These are phyloP conservation scores for Xerocomus potaroensis DNA, from an alignment of 768 basidiomycete genomes.

Conservation along the genomic window DNA sequence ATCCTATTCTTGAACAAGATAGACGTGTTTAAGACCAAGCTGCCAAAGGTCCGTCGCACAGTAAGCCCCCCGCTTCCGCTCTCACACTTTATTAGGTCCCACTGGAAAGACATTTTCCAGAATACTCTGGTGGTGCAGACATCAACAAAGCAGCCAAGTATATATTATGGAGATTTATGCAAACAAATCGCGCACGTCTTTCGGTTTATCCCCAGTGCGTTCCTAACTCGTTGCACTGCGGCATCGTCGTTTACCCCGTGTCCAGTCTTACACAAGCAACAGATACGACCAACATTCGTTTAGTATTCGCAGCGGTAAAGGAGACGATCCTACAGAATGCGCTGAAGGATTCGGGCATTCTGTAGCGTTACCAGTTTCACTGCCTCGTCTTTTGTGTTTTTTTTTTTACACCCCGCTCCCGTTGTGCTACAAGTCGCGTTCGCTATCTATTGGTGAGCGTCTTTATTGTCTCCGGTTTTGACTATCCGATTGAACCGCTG, in stretches of 20 bases:
- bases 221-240: not conserved
- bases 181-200: constrained; percentile 77
- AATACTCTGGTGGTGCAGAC: constrained; percentile 84
- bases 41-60: constrained; percentile 44
- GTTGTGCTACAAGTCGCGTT: constrained; percentile 11
- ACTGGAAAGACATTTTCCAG: constrained; percentile 76
- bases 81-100: constrained; percentile 45
- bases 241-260: not conserved
- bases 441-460: constrained; percentile 27
- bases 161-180: constrained; percentile 93
- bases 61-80: no score
- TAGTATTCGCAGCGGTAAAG: constrained; percentile 86
- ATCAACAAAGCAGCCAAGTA: constrained; percentile 95
- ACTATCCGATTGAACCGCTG: not conserved
- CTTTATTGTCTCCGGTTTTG: not conserved
- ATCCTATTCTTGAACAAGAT: constrained; percentile 72
- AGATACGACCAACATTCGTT: constrained; percentile 76
- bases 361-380: constrained; percentile 34
- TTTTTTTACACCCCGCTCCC: not conserved
- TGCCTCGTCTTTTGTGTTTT: not conserved
- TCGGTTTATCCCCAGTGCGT: constrained; percentile 90
- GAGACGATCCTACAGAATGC: constrained; percentile 93
- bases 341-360: constrained; percentile 78
- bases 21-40: constrained; percentile 71
- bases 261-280: constrained; percentile 80